Evolutionary conservation across 2,329 filamentous ascomycete species (phyloP), one percentile per base, ranked within the genome.

Genomic region (Trichoderma sp.): DNA sequence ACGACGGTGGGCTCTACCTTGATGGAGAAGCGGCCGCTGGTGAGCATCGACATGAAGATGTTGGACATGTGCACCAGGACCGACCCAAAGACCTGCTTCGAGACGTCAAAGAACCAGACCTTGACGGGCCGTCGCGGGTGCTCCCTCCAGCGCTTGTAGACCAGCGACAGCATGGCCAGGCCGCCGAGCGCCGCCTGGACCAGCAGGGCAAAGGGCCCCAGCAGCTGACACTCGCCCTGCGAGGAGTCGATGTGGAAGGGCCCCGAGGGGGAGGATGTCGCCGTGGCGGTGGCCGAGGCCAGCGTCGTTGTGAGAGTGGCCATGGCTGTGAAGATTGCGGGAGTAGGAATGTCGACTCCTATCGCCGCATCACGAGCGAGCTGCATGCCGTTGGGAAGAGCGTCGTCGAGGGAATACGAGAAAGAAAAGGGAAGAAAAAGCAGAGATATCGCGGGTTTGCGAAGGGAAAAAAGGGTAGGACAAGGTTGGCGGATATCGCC

Each of bases 51-150:
- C 92, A 99, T 97, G 81, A 97, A 90, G 68, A 99, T 87, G 79
- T 99, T 99, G 76, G 95, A 93, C 58, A 95, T 86, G 82, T 99
- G 96, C 39, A 98, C 90, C 80, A 99, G 87, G 59, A 94, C 91
- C 34, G 94, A 97, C 26, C 96, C 96, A 78, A 98, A 93, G 68
- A 99, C 94, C 85, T 99, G 96, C 85, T 99, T 99, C 36, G 94
- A 97, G 28, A 91, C 96, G 79, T 99, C 96, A 81, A 98, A 99
- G 81, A 93, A 95, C 95, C 96, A 99, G 75, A 99, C 94, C 86
- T 97, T 97, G 78, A 98, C 79, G 1, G 95, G 95, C 70, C 96
- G 88, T 80, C 98, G 95, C 1, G 96, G 95, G 71, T 93, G 88
- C 83, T 99, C 96, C 75, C 93, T 89, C 90, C 92, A 97, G 76